Conservation (phyloP, 495 filamentous ascomycete species). For the Jackrogersella multiformis region DNA sequence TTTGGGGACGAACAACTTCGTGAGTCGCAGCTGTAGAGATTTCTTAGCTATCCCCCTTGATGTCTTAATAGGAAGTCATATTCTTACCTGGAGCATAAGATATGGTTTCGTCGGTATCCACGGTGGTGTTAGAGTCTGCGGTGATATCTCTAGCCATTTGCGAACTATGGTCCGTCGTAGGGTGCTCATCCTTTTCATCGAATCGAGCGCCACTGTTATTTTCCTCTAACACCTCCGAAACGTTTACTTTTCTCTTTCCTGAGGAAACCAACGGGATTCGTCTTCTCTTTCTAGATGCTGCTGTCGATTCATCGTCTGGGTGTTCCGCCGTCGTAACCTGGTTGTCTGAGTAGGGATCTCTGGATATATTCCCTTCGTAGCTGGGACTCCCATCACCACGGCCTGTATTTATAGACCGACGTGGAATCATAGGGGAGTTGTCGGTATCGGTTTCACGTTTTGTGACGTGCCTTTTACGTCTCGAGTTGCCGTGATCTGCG, state of each 20-base stretch:
- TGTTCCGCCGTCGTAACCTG: not conserved
- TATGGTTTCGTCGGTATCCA: conserved; percentile 34
- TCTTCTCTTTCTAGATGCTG: not conserved
- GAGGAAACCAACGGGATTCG: not conserved
- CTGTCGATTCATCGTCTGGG: not conserved
- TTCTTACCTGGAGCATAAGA: conserved; percentile 44
- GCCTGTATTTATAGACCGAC: not conserved
- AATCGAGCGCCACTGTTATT: not conserved
- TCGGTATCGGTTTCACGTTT: not conserved
- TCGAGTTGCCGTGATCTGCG: not conserved
- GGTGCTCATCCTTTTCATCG: not conserved
- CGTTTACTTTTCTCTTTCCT: not conserved
- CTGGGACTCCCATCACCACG: not conserved
- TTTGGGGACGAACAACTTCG: conserved; percentile 56
- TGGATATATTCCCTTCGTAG: not conserved
- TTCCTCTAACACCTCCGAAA: not conserved
- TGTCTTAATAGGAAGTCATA: not conserved
- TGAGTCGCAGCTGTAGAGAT: conserved; percentile 60
- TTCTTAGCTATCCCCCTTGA: not conserved
- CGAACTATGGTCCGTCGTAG: not conserved
- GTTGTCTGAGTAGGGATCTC: not conserved
- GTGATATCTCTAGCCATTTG: not conserved
- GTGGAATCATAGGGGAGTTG: too few species aligned
- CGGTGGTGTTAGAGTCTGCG: not conserved
- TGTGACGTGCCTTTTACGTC: not conserved